phyloP scores from a whole-genome alignment of 345 rosid species.

The Ceriops decandra region DNA sequence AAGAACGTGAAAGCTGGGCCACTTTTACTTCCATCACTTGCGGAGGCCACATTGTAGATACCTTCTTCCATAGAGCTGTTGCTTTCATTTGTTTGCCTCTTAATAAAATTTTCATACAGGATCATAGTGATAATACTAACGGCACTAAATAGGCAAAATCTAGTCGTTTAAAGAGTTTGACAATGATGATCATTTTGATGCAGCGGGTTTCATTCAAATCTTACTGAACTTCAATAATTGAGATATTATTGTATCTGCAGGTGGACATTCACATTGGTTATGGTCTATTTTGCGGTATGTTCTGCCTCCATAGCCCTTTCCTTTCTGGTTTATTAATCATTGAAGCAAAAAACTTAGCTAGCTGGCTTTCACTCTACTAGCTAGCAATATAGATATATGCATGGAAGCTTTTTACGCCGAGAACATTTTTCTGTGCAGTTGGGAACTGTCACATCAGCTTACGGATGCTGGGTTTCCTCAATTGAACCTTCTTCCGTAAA shows the following conservation, averaged over 20 bases:
- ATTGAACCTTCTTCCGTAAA: conserved; percentile 17
- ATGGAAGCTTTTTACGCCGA: not conserved
- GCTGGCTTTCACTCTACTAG: too few species aligned
- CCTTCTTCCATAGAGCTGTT: conserved; percentile 29
- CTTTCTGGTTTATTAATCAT: too few species aligned
- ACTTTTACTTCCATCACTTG: conserved; percentile 11
- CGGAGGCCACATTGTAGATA: conserved; percentile 38
- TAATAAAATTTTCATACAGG: not conserved
- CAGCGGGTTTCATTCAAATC: too few species aligned
- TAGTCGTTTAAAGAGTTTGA: too few species aligned
- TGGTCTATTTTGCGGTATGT: conserved; percentile 88
- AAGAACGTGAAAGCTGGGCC: conserved; percentile 24
- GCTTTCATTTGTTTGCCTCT: conserved; percentile 31
- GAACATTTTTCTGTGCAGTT: conserved; percentile 37
- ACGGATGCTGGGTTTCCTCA: conserved; percentile 61
- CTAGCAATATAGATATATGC: too few species aligned
- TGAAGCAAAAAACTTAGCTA: too few species aligned
- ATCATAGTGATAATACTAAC: too few species aligned
- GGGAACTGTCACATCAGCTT: conserved; percentile 57
- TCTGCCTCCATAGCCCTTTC: not conserved
- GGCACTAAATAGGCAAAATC: too few species aligned
- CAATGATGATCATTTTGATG: too few species aligned
- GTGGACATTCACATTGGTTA: conserved; percentile 81
- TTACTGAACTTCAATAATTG: not conserved
- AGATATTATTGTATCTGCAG: conserved; percentile 40